phyloP scores from a whole-genome alignment of 1,139 yeast genomes.

The Scheffersomyces quercinus region DNA sequence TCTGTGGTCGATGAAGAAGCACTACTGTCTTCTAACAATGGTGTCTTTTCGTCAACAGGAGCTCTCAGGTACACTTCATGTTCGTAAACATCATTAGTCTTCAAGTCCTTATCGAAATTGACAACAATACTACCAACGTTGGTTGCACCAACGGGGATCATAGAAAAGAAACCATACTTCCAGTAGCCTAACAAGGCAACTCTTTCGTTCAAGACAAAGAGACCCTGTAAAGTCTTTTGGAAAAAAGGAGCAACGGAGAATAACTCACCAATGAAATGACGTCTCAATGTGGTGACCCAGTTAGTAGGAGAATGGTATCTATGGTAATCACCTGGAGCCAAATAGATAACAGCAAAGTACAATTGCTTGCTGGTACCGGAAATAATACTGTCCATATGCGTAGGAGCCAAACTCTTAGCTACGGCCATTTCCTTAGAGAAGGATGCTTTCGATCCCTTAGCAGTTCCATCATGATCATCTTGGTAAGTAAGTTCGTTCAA shows the following conservation, averaged over 20 bases:
- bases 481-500: constrained; percentile 48
- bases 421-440: constrained; percentile 42
- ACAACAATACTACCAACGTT: constrained; percentile 94
- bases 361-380: constrained; percentile 52
- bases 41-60: constrained; percentile 29
- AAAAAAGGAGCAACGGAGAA: constrained; percentile 97
- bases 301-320: constrained; percentile 94
- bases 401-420: constrained; percentile 43
- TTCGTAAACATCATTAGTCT: constrained; percentile 76
- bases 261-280: constrained; percentile 95
- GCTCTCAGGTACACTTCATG: constrained; percentile 43
- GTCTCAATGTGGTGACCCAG: constrained; percentile 92
- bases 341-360: constrained; percentile 86
- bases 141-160: constrained; percentile 99
- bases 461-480: constrained; percentile 60
- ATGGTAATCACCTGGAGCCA: constrained; percentile 99
- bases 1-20: constrained; percentile 9
- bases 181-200: constrained; percentile 94
- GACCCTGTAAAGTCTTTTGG: constrained; percentile 80
- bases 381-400: constrained; percentile 27
- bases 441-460: constrained; percentile 32
- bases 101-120: constrained; percentile 87
- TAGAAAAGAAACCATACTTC: constrained; percentile 95
- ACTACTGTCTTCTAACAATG: constrained; percentile 24
- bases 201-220: constrained; percentile 91